Conservation (phyloP, 2,329 filamentous ascomycete genomes). For the Allantophomopsis lycopodina region DNA sequence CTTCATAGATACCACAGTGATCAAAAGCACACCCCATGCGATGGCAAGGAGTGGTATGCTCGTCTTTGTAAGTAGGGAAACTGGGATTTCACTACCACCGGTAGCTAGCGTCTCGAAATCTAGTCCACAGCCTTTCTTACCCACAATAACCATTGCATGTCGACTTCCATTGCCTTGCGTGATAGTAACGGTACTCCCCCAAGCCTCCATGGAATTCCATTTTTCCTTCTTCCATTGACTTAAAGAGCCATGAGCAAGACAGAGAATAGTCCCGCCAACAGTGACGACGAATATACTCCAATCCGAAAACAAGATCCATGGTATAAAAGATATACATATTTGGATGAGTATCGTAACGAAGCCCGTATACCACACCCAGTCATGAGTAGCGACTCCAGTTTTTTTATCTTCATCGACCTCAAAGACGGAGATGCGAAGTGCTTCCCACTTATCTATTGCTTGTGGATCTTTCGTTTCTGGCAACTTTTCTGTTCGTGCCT, state of each 20-base stretch:
- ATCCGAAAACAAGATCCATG: constrained; percentile 2
- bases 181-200: constrained; percentile 15
- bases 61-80: no score
- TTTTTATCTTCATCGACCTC: no score
- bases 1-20: no score
- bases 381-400: no score
- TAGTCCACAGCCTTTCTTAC: constrained; percentile 16
- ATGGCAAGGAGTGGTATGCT: no score
- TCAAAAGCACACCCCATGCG: no score
- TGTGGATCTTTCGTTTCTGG: no score
- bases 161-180: constrained; percentile 26
- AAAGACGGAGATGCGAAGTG: no score
- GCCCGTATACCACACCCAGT: constrained; percentile 6
- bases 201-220: constrained; percentile 22
- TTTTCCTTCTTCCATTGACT: constrained; percentile 30
- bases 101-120: no score
- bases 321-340: constrained; percentile 7
- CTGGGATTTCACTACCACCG: no score
- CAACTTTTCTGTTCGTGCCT: no score
- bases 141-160: constrained; percentile 24
- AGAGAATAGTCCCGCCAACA: constrained; percentile 21
- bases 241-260: constrained; percentile 20
- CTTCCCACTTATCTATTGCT: no score
- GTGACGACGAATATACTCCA: constrained; percentile 24
- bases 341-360: constrained; percentile 9